phyloP scores from a whole-genome alignment of 2,329 filamentous ascomycete genomes.

The Penicillium aurantiogriseum region DNA sequence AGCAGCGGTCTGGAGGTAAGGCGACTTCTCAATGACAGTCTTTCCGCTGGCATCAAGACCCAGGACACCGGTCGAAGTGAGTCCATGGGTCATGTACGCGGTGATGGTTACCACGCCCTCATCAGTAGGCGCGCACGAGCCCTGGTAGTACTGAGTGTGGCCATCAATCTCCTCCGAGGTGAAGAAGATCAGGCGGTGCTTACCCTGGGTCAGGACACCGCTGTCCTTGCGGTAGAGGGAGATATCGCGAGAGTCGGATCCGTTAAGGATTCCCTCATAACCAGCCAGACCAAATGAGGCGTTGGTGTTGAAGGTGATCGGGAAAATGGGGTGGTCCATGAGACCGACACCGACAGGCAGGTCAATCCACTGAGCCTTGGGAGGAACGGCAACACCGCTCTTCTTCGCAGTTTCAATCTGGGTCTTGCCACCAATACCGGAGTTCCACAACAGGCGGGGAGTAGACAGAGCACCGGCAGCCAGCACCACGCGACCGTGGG shows the following conservation, averaged over 20 bases:
- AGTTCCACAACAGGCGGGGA: conserved; percentile 66
- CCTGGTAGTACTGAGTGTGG: conserved; percentile 30
- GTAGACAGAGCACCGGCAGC: conserved; percentile 69
- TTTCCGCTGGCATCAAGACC: conserved; percentile 25
- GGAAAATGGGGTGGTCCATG: conserved; percentile 42
- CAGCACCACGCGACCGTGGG: conserved; percentile 64
- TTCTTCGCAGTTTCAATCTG: conserved; percentile 48
- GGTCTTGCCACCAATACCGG: conserved; percentile 63
- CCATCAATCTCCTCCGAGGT: conserved; percentile 27
- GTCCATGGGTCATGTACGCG: conserved; percentile 30
- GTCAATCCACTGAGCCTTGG: conserved; percentile 49
- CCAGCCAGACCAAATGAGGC: conserved; percentile 20
- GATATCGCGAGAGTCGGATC: conserved; percentile 22
- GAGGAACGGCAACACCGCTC: conserved; percentile 44
- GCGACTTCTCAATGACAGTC: conserved; percentile 27
- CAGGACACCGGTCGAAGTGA: conserved; percentile 27
- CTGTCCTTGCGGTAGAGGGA: conserved; percentile 23
- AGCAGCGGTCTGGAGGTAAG: conserved; percentile 25
- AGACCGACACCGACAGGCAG: conserved; percentile 53
- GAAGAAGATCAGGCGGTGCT: conserved; percentile 30
- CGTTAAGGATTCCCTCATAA: conserved; percentile 20
- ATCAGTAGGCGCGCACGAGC: conserved; percentile 21
- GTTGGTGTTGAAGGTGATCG: conserved; percentile 19
- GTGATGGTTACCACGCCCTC: conserved; percentile 23
- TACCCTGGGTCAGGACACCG: conserved; percentile 24